These are phyloP conservation scores for Oemleria cerasiformis DNA, from an alignment of 306 rosid species.

Conservation along the genomic window DNA sequence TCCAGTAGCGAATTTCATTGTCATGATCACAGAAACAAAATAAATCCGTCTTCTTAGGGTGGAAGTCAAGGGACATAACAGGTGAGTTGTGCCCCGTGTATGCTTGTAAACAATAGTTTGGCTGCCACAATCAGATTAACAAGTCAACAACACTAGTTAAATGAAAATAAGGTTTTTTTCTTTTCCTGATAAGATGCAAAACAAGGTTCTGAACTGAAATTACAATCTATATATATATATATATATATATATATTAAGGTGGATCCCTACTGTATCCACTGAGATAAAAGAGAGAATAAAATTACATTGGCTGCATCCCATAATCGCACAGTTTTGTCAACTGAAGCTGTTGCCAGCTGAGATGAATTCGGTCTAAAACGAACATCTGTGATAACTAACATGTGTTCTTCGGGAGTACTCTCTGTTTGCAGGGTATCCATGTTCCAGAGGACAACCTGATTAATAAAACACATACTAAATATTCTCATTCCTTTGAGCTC, in stretches of 20 bases:
- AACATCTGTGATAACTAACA: constrained; percentile 69
- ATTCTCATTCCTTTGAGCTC: background rate
- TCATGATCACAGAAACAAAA: constrained; percentile 81
- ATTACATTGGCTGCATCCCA: constrained; percentile 95
- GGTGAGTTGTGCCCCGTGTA: constrained; percentile 59
- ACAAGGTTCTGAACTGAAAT: background rate
- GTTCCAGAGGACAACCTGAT: constrained; percentile 87
- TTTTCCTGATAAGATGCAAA: background rate
- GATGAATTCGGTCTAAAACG: constrained; percentile 91
- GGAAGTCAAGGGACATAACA: constrained; percentile 88
- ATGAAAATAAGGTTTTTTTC: background rate
- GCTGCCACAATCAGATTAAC: constrained; percentile 56
- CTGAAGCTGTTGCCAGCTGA: constrained; percentile 86
- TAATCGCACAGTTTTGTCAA: constrained; percentile 73
- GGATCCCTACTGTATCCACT: background rate
- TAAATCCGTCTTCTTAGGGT: constrained; percentile 79
- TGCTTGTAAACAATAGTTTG: constrained; percentile 51
- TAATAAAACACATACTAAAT: constrained; percentile 16
- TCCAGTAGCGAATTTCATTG: constrained; percentile 83
- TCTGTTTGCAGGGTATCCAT: constrained; percentile 81
- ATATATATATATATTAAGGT: too few species aligned
- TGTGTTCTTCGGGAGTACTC: constrained; percentile 75
- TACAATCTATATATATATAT: background rate
- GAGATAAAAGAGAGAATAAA: constrained; percentile 7
- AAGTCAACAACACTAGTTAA: background rate